Conservation (phyloP, 2,329 filamentous ascomycete species). For the Penicillium sp. region DNA sequence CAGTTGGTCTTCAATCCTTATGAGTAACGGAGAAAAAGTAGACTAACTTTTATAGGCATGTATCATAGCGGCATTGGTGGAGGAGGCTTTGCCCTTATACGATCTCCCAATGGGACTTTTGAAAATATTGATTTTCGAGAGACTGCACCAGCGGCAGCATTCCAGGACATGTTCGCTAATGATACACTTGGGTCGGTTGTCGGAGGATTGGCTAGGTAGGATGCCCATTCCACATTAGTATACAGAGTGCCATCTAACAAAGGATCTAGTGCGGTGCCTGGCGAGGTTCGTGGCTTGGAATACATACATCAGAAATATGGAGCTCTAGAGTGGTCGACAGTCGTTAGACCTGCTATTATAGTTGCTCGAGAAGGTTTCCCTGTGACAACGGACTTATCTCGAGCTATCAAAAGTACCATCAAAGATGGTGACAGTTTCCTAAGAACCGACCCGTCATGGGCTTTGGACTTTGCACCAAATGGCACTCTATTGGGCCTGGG, state of each 20-base stretch:
- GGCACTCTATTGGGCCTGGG: conserved; percentile 68
- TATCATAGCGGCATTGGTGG: conserved; percentile 80
- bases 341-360: conserved; percentile 70
- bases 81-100: conserved; percentile 84
- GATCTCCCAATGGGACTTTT: conserved; percentile 67
- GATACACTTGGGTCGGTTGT: conserved; percentile 63
- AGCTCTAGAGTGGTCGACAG: conserved; percentile 63
- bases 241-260: not conserved
- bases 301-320: conserved; percentile 65
- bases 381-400: conserved; percentile 69
- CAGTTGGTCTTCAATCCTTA: conserved; percentile 16
- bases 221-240: not conserved
- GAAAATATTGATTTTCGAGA: conserved; percentile 90
- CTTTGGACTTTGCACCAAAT: conserved; percentile 81
- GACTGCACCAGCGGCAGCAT: conserved; percentile 75
- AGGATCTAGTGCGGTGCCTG: conserved; percentile 49
- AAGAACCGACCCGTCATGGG: conserved; percentile 71
- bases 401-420: conserved; percentile 62
- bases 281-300: conserved; percentile 69
- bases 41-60: conserved; percentile 48
- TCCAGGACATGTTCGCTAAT: conserved; percentile 77
- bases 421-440: conserved; percentile 61
- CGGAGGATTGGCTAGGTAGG: conserved; percentile 65
- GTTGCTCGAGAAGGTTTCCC: conserved; percentile 71
- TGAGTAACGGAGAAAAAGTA: conserved; percentile 4